Conservation (phyloP, 2,329 filamentous ascomycete genomes). For the Aureobasidium sp. region DNA sequence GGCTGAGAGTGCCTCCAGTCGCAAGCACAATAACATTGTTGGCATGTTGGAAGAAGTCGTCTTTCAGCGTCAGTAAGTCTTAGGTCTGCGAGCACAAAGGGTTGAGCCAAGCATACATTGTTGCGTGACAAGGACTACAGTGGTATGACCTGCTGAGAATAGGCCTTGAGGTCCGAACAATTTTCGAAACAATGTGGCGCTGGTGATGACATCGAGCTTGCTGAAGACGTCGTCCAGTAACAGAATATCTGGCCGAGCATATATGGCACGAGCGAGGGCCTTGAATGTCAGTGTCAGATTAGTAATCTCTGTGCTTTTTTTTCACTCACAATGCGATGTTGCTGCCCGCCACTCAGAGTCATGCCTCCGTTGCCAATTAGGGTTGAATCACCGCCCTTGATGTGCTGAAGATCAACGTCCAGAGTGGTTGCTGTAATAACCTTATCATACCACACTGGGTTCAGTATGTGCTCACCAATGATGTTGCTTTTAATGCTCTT, state of each 20-base stretch:
- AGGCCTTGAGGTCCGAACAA: neutral
- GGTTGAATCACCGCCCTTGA: slow-evolving; percentile 38
- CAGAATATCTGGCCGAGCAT: slow-evolving; percentile 68
- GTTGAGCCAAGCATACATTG: neutral
- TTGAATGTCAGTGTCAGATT: slow-evolving; percentile 29
- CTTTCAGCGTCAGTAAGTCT: too few species aligned
- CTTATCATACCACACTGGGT: slow-evolving; percentile 29
- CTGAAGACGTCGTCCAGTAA: slow-evolving; percentile 75
- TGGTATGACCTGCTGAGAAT: neutral
- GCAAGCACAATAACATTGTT: too few species aligned
- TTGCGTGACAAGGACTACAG: neutral
- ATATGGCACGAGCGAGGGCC: slow-evolving; percentile 65
- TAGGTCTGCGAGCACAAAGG: too few species aligned
- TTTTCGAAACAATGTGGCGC: neutral
- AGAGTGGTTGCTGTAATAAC: slow-evolving; percentile 33
- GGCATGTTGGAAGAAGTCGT: too few species aligned
- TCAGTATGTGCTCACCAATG: neutral
- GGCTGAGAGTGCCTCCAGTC: too few species aligned
- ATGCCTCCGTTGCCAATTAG: slow-evolving; percentile 47
- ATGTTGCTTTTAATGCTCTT: neutral
- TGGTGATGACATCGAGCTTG: slow-evolving; percentile 56
- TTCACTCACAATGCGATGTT: neutral
- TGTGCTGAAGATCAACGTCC: slow-evolving; percentile 34
- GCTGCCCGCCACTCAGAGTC: slow-evolving; percentile 46
- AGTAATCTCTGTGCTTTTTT: too few species aligned